Evolutionary conservation across 1,139 yeast species (phyloP).

Genomic region (Meyerozyma guilliermondii): DNA sequence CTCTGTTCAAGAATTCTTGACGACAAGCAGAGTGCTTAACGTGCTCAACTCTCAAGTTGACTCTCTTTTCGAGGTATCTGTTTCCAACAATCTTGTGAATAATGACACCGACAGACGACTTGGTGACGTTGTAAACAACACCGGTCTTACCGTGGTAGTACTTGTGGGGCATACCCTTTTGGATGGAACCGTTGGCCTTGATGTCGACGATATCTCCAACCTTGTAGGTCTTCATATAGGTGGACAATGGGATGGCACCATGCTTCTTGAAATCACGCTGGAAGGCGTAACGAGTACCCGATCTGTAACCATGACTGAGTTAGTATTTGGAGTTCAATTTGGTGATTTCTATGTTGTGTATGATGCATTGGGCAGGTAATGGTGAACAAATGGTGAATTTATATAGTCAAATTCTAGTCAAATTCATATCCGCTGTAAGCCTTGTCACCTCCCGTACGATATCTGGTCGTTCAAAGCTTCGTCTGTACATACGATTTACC

Average conservation of each 20-base stretch:
- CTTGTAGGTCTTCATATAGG: slow-evolving; percentile 96
- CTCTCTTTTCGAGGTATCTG: slow-evolving; percentile 99
- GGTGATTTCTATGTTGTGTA: neutral
- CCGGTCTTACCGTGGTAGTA: slow-evolving; percentile 99
- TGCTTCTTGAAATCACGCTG: slow-evolving; percentile 99
- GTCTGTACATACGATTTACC: slow-evolving; percentile 67
- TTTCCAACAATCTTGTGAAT: slow-evolving; percentile 97
- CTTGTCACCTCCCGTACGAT: neutral
- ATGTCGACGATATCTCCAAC: slow-evolving; percentile 99
- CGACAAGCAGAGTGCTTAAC: slow-evolving; percentile 99
- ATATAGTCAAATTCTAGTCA: no score
- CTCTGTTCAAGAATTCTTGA: slow-evolving; percentile 98
- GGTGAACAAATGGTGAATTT: no score
- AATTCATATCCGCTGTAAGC: no score
- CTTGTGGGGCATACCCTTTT: slow-evolving; percentile 99
- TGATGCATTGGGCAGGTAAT: neutral
- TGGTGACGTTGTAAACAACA: slow-evolving; percentile 97
- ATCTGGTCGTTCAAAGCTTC: neutral
- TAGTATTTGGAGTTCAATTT: slow-evolving; percentile 7
- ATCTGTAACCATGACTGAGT: slow-evolving; percentile 96
- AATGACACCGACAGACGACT: slow-evolving; percentile 96
- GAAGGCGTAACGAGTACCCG: slow-evolving; percentile 99
- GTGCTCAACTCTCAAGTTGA: slow-evolving; percentile 98
- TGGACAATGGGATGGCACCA: slow-evolving; percentile 91
- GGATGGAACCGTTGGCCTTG: slow-evolving; percentile 98